Evolutionary conservation across 371 early-diverging fungal genomes (phyloP).

Genomic region (Mycotypha africana): DNA sequence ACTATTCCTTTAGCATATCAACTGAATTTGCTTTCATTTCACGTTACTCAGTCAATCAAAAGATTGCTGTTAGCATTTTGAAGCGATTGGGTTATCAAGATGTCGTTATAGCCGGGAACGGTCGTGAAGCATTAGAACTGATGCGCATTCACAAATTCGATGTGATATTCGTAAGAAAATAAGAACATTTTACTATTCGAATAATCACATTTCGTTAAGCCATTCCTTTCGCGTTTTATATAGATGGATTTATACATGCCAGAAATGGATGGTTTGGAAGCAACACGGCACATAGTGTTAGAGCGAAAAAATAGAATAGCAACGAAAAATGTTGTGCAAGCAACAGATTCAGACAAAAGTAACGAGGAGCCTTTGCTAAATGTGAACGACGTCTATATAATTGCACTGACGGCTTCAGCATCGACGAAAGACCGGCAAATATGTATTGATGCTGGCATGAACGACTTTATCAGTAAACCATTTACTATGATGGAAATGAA

Average conservation of each 20-base stretch:
- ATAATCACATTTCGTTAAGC: background rate
- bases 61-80: conserved; percentile 50
- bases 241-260: conserved; percentile 53
- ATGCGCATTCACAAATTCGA: conserved; percentile 36
- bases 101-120: conserved; percentile 50
- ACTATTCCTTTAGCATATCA: too few relatives aligned
- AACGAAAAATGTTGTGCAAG: background rate
- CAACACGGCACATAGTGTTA: conserved; percentile 32
- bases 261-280: conserved; percentile 46
- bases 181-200: too few relatives aligned
- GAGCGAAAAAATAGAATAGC: conserved; percentile 23
- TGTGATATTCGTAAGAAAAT: conserved; percentile 31
- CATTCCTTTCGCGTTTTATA: background rate
- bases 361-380: conserved; percentile 16
- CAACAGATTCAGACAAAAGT: background rate
- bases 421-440: conserved; percentile 51
- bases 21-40: too few relatives aligned
- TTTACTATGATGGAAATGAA: conserved; percentile 56
- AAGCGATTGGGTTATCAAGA: conserved; percentile 49
- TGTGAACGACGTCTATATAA: conserved; percentile 44
- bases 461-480: conserved; percentile 58
- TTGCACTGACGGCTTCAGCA: conserved; percentile 57
- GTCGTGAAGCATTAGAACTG: conserved; percentile 42
- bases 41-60: conserved; percentile 49
- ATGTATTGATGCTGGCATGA: conserved; percentile 59